phyloP scores from a whole-genome alignment of 768 basidiomycete genomes.

The Tremella mesenterica region DNA sequence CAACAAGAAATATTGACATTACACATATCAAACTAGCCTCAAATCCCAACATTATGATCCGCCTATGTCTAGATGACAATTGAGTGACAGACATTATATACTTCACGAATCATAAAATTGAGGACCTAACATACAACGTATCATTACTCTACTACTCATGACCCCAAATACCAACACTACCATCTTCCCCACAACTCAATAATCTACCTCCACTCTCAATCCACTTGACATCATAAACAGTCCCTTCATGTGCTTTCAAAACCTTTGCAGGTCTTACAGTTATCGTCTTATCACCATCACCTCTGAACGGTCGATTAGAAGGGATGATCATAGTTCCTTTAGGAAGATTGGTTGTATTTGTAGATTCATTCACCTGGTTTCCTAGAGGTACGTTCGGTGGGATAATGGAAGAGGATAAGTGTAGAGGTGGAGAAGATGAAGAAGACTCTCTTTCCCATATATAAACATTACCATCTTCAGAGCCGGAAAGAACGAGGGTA shows the following conservation, averaged over 20 bases:
- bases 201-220: conserved; percentile 10
- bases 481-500: conserved; percentile 36
- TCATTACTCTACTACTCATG: background rate
- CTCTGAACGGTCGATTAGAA: too few relatives aligned
- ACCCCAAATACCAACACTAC: conserved; percentile 30
- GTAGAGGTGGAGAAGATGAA: background rate
- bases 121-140: too few relatives aligned
- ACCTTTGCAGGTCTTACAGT: conserved; percentile 22
- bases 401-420: background rate
- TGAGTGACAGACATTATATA: too few relatives aligned
- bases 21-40: background rate
- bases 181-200: conserved; percentile 37
- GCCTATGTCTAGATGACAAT: too few relatives aligned
- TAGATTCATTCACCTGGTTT: background rate
- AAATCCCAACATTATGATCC: too few relatives aligned
- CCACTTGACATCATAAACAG: conserved; percentile 38
- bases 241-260: conserved; percentile 30
- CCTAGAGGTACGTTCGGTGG: background rate
- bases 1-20: too few relatives aligned
- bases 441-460: conserved; percentile 36
- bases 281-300: background rate
- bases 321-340: background rate
- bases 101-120: too few relatives aligned
- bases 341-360: background rate
- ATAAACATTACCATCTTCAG: conserved; percentile 40